Evolutionary conservation across 1,284 basidiomycete genomes (phyloP), one percentile per base, ranked within the genome.

Genomic region (Gymnopus androsaceus): DNA sequence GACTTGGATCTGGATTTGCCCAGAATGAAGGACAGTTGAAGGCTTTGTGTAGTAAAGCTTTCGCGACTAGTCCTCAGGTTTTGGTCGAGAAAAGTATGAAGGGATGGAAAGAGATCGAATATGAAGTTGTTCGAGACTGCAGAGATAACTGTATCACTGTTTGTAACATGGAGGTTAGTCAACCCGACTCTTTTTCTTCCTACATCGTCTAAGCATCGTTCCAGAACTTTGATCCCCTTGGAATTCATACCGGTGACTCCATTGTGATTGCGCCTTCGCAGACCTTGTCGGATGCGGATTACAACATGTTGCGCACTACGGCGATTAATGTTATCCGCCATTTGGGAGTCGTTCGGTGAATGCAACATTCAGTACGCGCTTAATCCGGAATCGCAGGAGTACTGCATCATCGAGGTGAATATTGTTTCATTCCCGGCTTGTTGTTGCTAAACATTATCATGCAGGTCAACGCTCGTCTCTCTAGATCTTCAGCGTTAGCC

Each of bases 31-130:
- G 76, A 17, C 92, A 98, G 77, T 80, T 98, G 61, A 83, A 85
- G 65, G 91, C 92, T 51, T 77, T 98, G 25, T 98, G 95, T 69
- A 82, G 78, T 64, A 96, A 95, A 76, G 95, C 96, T 12, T 98
- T 99, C 70, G 95, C 96, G 46, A 98, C 94, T 31, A 94, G 90
- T 64, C 95, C 96, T 48, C 96, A 99, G 75, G 95, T 99, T 1
- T 80, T 99, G 25, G 94, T 99, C 23, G 96, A 99, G 80, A 96
- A 88, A 81, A 95, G 92, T 69, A 98, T 99, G 95, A 98, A 98
- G 77, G 96, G 96, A 12, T 98, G 95, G 95, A 98, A 99, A 77
- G 96, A 99, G 78, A 94, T 98, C 64, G 96, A 99, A 76, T 99
- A 99, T 67, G 96, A 99, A 72, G 96, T 99, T 51, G 96, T 98